Conservation (phyloP, 2,329 filamentous ascomycete genomes). For the Ophiostoma triangulosporum region DNA sequence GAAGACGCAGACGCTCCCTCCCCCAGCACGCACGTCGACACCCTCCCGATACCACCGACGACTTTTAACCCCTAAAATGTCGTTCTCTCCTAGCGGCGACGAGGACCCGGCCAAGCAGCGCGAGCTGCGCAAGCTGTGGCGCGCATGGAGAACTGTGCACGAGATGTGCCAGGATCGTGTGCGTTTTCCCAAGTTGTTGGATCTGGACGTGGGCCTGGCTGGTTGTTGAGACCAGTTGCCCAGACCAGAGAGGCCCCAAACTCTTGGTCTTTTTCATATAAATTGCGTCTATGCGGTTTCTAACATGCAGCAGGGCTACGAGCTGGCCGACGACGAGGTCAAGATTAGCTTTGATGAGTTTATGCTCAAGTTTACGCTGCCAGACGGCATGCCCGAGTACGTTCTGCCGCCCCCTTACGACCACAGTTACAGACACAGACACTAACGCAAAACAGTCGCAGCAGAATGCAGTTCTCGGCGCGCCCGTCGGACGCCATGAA, state of each 20-base stretch:
- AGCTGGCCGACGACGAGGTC: slow-evolving; percentile 79
- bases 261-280: too few species aligned
- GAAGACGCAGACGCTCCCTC: background rate
- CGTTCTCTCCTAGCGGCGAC: slow-evolving; percentile 8
- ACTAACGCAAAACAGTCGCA: slow-evolving; percentile 45
- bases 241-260: background rate
- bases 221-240: slow-evolving; percentile 11
- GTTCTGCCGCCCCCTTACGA: slow-evolving; percentile 4
- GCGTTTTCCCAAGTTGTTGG: too few species aligned
- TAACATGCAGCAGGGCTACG: slow-evolving; percentile 60
- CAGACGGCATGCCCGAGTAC: slow-evolving; percentile 62
- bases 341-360: slow-evolving; percentile 78
- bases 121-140: slow-evolving; percentile 63
- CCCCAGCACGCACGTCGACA: background rate
- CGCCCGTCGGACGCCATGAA: slow-evolving; percentile 75
- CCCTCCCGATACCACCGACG: background rate
- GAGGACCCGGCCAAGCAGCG: slow-evolving; percentile 31
- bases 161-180: slow-evolving; percentile 92
- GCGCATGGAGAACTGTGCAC: slow-evolving; percentile 82
- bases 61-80: slow-evolving; percentile 2
- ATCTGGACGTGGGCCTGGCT: too few species aligned
- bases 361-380: slow-evolving; percentile 54
- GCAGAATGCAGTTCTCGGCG: slow-evolving; percentile 76
- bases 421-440: too few species aligned
- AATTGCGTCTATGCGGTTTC: too few species aligned